These are phyloP conservation scores for Neostapfia colusana DNA, from an alignment of 176 grass and related monocot genomes.

Conservation along the genomic window DNA sequence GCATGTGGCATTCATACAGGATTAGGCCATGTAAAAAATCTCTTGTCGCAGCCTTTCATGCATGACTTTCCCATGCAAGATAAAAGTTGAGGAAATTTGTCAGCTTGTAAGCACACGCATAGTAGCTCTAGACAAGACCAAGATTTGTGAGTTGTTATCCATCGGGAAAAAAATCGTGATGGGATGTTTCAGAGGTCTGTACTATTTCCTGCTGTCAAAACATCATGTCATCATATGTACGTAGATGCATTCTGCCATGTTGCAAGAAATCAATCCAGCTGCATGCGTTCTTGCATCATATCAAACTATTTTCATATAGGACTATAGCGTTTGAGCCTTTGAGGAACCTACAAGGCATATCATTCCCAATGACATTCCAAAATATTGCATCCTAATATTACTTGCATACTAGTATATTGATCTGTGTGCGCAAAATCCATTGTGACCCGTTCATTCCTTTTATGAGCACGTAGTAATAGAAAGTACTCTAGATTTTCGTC, in stretches of 20 bases:
- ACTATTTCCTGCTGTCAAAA: conserved; percentile 35
- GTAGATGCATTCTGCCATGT: conserved; percentile 30
- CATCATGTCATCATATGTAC: conserved; percentile 35
- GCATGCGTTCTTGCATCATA: conserved; percentile 3
- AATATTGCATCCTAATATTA: conserved; percentile 6
- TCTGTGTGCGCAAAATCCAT: not conserved
- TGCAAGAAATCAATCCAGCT: not conserved
- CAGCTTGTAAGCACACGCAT: conserved; percentile 19
- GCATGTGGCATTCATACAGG: conserved; percentile 10
- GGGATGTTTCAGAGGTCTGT: conserved; percentile 16
- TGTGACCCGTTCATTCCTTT: not conserved
- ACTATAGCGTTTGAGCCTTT: not conserved
- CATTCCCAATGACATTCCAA: conserved; percentile 20
- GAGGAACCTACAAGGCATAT: conserved; percentile 27
- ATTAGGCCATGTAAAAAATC: conserved; percentile 34
- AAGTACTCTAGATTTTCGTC: not conserved
- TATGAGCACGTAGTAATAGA: too few species aligned
- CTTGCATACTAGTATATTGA: not conserved
- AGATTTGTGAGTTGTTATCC: too few species aligned
- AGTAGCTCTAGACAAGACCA: too few species aligned
- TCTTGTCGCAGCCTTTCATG: conserved; percentile 23
- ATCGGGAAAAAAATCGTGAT: conserved; percentile 7
- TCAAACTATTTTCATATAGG: conserved; percentile 33
- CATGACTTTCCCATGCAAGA: conserved; percentile 19
- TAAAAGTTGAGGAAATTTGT: conserved; percentile 25